Evolutionary conservation across 805 yeast species (phyloP).

Genomic region (Monosporozyma servazzii): DNA sequence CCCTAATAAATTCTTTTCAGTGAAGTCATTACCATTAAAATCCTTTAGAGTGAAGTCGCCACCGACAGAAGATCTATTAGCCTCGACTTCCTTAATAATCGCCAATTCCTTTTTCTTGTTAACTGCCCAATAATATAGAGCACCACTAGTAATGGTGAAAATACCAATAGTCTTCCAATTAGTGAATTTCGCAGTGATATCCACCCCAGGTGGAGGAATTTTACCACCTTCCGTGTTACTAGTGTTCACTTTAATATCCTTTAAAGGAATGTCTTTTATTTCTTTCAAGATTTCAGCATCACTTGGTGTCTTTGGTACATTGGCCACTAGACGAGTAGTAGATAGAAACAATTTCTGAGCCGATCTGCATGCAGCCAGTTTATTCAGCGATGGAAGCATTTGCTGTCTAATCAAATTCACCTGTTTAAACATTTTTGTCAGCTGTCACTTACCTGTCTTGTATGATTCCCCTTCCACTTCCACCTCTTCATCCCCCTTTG

Average conservation of each 20-base stretch:
- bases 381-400: background rate
- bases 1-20: constrained; percentile 66
- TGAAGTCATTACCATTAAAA: constrained; percentile 59
- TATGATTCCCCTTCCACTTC: background rate
- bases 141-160: constrained; percentile 55
- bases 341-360: background rate
- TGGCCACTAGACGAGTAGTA: background rate
- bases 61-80: constrained; percentile 83
- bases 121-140: constrained; percentile 57
- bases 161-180: constrained; percentile 76
- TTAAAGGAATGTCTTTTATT: constrained; percentile 3
- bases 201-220: background rate
- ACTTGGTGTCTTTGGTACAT: background rate
- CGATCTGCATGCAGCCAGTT: background rate
- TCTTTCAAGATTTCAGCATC: constrained; percentile 1
- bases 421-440: background rate
- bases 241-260: constrained; percentile 4
- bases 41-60: constrained; percentile 63
- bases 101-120: constrained; percentile 66
- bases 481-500: background rate
- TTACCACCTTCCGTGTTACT: background rate
- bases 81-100: constrained; percentile 71
- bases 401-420: background rate
- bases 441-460: background rate
- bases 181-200: background rate